Percentiles rank a stretch among this genome's conserved stretches.
phyloP scores from a whole-genome alignment of 306 rosid species.

The Medicago ruthenica region DNA sequence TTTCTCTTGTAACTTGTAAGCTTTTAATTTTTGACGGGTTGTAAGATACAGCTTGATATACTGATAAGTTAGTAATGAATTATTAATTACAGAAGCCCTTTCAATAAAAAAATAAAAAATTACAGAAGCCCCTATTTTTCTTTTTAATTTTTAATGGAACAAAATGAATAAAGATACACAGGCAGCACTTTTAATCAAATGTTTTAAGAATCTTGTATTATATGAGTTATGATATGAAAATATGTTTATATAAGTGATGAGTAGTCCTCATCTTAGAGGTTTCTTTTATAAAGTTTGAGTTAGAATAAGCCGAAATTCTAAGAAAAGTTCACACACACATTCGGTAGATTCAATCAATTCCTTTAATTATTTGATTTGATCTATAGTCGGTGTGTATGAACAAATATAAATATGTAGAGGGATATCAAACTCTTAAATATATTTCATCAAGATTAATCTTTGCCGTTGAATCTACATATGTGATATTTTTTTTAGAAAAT shows the following conservation, averaged over 20 bases:
- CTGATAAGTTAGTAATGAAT: conserved; percentile 17
- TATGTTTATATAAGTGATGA: neutral
- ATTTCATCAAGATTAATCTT: no score
- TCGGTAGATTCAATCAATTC: no score
- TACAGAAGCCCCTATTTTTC: conserved; percentile 29
- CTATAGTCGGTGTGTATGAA: neutral
- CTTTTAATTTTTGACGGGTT: no score
- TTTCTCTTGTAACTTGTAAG: neutral
- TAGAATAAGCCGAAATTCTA: no score
- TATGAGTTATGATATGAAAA: no score
- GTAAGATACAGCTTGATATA: conserved; percentile 25
- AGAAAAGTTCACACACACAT: no score
- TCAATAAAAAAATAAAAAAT: neutral
- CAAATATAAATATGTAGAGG: no score
- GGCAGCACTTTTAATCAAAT: conserved; percentile 3
- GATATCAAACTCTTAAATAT: no score
- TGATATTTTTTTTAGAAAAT: no score
- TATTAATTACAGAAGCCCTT: conserved; percentile 2
- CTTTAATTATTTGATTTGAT: neutral
- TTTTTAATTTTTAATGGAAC: conserved; percentile 8
- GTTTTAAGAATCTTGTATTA: neutral
- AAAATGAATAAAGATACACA: neutral
- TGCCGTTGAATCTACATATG: no score
- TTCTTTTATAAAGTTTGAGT: no score
- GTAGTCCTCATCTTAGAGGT: no score